These are phyloP conservation scores for Arthrocladium fulminans DNA, from an alignment of 2,329 filamentous ascomycete species.

Conservation along the genomic window DNA sequence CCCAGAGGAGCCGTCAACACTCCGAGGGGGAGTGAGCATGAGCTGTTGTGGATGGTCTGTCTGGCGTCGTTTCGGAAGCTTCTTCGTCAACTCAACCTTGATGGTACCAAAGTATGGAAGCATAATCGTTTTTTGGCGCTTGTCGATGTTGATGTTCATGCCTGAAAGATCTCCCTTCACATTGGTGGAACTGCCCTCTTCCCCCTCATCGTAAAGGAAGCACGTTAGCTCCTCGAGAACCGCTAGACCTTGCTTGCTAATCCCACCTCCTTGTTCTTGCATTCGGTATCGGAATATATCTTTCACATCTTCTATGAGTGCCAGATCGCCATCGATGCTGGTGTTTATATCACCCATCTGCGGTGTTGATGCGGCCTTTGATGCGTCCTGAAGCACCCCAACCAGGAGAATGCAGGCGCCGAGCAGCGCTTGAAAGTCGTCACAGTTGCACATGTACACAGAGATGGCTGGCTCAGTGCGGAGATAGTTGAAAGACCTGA, in stretches of 20 bases:
- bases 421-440: constrained; percentile 21
- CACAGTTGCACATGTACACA: constrained; percentile 20
- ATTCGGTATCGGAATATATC: constrained; percentile 21
- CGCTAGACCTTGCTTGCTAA: constrained; percentile 18
- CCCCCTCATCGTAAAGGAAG: constrained; percentile 14
- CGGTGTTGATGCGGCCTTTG: not conserved
- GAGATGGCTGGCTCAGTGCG: constrained; percentile 18
- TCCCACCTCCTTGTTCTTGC: constrained; percentile 15
- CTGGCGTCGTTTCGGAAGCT: constrained; percentile 2
- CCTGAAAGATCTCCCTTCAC: not conserved
- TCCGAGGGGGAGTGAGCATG: constrained; percentile 1
- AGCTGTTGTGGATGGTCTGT: not conserved
- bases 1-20: not conserved
- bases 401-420: constrained; percentile 18
- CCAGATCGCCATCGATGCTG: constrained; percentile 15
- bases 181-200: not conserved
- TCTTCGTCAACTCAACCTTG: constrained; percentile 14
- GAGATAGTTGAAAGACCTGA: constrained; percentile 16
- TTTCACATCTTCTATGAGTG: constrained; percentile 17
- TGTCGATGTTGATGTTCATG: constrained; percentile 6
- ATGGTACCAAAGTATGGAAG: constrained; percentile 22
- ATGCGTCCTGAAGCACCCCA: constrained; percentile 10
- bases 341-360: not conserved
- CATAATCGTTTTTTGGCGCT: constrained; percentile 13
- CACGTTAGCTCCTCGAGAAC: constrained; percentile 18